Percentiles rank a stretch among this genome's conserved stretches.
Conservation (phyloP, 371 early-diverging fungal species). For the Choanephora cucurbitarum region DNA sequence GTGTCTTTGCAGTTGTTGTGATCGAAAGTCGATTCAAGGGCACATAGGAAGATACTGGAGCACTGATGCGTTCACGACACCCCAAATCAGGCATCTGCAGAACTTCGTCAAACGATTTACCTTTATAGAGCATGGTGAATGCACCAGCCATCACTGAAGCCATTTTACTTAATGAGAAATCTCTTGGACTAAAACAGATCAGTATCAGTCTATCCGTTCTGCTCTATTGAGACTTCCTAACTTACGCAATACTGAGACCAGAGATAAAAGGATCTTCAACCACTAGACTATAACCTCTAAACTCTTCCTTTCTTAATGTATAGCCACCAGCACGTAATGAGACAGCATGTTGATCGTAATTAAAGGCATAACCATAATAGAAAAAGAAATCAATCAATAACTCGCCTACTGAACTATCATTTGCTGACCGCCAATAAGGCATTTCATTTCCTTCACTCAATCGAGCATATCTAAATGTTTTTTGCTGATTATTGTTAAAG, state of each 20-base stretch:
- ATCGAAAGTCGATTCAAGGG: background rate
- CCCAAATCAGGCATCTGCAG: too few relatives aligned
- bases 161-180: background rate
- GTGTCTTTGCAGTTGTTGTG: background rate
- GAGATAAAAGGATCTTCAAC: slow-evolving; percentile 18
- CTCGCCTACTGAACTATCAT: background rate
- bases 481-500: background rate
- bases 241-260: slow-evolving; percentile 16
- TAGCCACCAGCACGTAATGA: slow-evolving; percentile 12
- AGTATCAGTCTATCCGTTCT: background rate
- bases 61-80: too few relatives aligned
- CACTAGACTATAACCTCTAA: background rate
- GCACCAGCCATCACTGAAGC: slow-evolving; percentile 1
- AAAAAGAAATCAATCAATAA: slow-evolving; percentile 17
- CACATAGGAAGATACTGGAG: background rate
- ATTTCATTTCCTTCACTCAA: background rate
- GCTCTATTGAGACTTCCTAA: too few relatives aligned
- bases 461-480: background rate
- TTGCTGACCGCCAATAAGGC: slow-evolving; percentile 15
- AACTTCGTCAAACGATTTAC: background rate
- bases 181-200: background rate
- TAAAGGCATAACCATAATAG: slow-evolving; percentile 18
- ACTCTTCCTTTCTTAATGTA: background rate
- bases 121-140: slow-evolving; percentile 9
- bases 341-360: slow-evolving; percentile 8